Base-by-base conservation (phyloP, 768 basidiomycete genomes). In the Rhodocollybia butyracea region DNA sequence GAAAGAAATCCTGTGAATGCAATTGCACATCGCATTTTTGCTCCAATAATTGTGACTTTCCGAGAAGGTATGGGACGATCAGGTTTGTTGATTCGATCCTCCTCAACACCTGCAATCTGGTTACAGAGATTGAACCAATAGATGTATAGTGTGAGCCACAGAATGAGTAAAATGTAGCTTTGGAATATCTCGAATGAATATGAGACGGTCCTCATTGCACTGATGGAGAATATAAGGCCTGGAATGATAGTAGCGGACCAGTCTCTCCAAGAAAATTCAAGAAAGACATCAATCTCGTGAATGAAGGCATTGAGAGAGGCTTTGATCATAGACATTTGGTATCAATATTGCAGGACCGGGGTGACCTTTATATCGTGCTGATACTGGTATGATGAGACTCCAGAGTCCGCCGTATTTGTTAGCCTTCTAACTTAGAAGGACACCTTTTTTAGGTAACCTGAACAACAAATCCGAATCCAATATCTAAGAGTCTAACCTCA, bases 21-120 rank as follows among this genome's bases (percentile, higher is more conserved):
- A 10, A 60, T 17, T 1, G 38, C 42, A 55, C 60, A 61, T 3
- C 62, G 58, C 12, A 10, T 17, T 52, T 59, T 61, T 11, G 64
- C 62, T 1, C 55, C 59, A n/a, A 41, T 22, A 26, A 60, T 22
- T 5, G 60, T 63, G 41, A 65, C 57, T 36, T 54, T 55, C 11
- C 61, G 63, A 3, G 61, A 62, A 2, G 60, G 57, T 24, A 66
- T 55, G 2, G 64, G 63, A 39, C 64, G 21, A 42, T 64, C 60
- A 0, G 64, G 64, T 54, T 66, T 66, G 54, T 66, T 63, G 21
- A 64, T 51, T 26, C 55, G 51, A 43, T 66, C 64, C 42, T 66
- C 64, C 7, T 57, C 60, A 29, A 63, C 27, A 21, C 59, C 60
- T 5, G 40, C 36, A 38, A 61, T 59, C 41, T 66, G 64, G 56